phyloP scores from a whole-genome alignment of 305 asterid genomes.

The Fraxinus angustifolia region DNA sequence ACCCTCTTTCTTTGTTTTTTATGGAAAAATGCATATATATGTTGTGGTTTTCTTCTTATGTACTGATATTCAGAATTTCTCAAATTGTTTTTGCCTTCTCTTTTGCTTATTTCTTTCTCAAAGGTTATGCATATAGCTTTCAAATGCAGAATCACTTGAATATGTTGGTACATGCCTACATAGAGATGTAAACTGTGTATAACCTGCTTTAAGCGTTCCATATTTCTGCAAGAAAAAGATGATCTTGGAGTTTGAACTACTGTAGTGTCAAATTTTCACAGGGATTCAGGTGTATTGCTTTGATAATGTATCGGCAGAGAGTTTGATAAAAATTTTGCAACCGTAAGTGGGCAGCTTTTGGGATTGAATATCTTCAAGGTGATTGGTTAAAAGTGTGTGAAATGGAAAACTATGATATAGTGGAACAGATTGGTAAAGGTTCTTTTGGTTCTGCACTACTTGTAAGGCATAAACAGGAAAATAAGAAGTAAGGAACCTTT shows the following conservation, averaged over 20 bases:
- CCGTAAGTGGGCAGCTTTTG: slow-evolving; percentile 20
- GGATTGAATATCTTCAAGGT: slow-evolving; percentile 15
- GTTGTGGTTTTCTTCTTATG: background rate
- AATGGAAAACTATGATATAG: slow-evolving; percentile 84
- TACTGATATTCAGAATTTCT: slow-evolving; percentile 3
- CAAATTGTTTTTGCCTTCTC: background rate
- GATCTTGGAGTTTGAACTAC: background rate
- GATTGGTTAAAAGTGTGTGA: slow-evolving; percentile 21
- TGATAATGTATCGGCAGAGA: slow-evolving; percentile 17
- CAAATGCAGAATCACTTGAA: background rate
- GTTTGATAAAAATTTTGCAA: background rate
- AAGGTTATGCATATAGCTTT: background rate
- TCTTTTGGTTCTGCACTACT: slow-evolving; percentile 94
- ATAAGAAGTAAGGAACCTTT: slow-evolving; percentile 64
- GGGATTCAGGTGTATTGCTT: background rate
- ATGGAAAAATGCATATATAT: slow-evolving; percentile 13
- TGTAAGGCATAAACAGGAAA: slow-evolving; percentile 89
- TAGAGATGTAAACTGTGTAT: slow-evolving; percentile 15
- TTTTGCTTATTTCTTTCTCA: background rate
- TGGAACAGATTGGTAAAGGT: slow-evolving; percentile 98
- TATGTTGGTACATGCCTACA: background rate
- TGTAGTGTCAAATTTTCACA: slow-evolving; percentile 13
- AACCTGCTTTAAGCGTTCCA: background rate
- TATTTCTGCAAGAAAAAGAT: background rate
- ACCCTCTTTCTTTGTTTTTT: slow-evolving; percentile 10